Evolutionary conservation across 73 alveolate genomes (phyloP).

Genomic region (Effrenium voratum): DNA sequence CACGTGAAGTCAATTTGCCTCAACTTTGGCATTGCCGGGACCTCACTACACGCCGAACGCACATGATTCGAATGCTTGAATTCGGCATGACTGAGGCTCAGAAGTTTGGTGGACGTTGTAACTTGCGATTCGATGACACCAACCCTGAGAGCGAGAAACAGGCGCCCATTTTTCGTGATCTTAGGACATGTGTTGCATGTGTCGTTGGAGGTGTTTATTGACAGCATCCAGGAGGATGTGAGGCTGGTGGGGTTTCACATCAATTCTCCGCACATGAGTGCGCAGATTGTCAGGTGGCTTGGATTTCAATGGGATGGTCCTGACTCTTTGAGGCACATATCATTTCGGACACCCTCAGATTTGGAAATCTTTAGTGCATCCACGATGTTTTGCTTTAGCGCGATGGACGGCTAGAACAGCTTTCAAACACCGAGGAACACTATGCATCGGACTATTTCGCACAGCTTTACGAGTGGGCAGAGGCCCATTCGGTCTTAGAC

Average conservation of each 20-base stretch:
- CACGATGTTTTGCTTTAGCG: not conserved
- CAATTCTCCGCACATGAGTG: not conserved
- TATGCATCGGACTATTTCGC: conserved; percentile 97
- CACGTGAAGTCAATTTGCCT: conserved; percentile 97
- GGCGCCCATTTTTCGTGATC: not conserved
- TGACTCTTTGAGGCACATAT: not conserved
- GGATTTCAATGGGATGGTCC: conserved; percentile 95
- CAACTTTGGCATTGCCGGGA: conserved; percentile 96
- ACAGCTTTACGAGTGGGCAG: conserved; percentile 95
- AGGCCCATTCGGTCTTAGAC: conserved; percentile 18
- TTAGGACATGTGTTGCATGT: not conserved
- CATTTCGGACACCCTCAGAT: not conserved
- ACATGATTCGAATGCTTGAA: not conserved
- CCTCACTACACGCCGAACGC: not conserved
- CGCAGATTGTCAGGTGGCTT: conserved; percentile 78
- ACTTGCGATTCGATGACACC: conserved; percentile 98
- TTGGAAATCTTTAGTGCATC: not conserved
- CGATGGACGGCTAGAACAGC: not conserved
- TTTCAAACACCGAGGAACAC: conserved; percentile 46
- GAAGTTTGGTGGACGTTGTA: conserved; percentile 97
- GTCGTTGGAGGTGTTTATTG: conserved; percentile 95
- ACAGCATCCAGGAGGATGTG: conserved; percentile 96
- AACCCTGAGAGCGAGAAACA: conserved; percentile 98
- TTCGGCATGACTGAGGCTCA: not conserved
- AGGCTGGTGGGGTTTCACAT: not conserved